Evolutionary conservation across 495 filamentous ascomycete species (phyloP), one percentile per base, ranked within the genome.

Genomic region (Bacidia rubella): DNA sequence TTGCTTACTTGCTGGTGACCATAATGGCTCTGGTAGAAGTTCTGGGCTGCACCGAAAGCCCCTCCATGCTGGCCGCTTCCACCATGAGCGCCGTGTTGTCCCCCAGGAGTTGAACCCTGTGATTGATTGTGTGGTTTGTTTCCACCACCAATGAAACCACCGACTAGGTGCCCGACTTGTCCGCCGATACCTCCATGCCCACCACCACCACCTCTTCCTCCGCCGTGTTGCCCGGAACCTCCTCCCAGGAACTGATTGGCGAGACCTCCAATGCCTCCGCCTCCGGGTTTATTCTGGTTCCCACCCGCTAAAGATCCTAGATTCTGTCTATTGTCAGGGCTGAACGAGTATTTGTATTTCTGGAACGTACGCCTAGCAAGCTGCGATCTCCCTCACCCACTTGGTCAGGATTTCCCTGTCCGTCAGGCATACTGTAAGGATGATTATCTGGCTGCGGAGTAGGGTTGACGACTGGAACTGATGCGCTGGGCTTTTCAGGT

Each of bases 401-500:
- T 9, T 22, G 53, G 22, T 49, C 27, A 22, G 32, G 7, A 27
- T 46, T 35, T 21, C 35, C 40, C 41, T 42, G 17, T 20, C 53
- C 41, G 25, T 27, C 23, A 11, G 63, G 63, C 50, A 62, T 57
- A 22, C 29, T 10, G 48, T 58, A 66, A 19, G 63, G 63, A 50
- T 61, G 52, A 11, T 44, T 49, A 11, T 23, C 39, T 22, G 55
- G 63, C 47, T 59, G 63, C 3, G 60, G 60, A 3, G 60, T 62
- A 23, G 60, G 60, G n/a, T 52, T 54, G 1, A 59, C 59, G 3
- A 59, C 54, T 11, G 60, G 60, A 19, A 56, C 60, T 5, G 60
- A 60, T 17, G 52, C 40, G 35, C 47, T 79, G 35, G 82, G 71
- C 50, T 81, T 70, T 19, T 79, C 85, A 21, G 86, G 86, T 12